A percentile compares a stretch with the other conserved stretches of the same genome.
Conservation (phyloP, 2,329 filamentous ascomycete genomes). For the Penicillium griseofulvum region DNA sequence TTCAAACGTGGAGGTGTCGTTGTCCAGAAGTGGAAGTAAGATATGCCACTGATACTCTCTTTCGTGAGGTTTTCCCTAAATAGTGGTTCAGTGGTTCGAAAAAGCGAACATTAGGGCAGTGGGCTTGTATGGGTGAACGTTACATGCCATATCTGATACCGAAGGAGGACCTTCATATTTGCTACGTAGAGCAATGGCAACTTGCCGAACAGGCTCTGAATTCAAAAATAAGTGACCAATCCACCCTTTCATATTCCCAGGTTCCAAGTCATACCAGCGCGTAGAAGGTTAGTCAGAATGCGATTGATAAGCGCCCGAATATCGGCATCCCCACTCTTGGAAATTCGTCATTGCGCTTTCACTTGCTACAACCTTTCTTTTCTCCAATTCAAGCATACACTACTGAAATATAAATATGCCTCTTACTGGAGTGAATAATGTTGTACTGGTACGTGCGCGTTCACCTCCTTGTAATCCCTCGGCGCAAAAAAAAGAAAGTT, state of each 20-base stretch:
- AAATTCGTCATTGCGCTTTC: slow-evolving; percentile 4
- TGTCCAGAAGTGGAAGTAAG: slow-evolving; percentile 49
- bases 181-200: slow-evolving; percentile 3
- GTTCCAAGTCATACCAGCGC: not conserved
- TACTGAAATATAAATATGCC: slow-evolving; percentile 32
- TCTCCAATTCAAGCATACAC: not conserved
- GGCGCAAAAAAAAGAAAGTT: slow-evolving; percentile 10
- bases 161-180: not conserved
- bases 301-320: slow-evolving; percentile 29
- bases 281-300: slow-evolving; percentile 16
- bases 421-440: slow-evolving; percentile 44
- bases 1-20: slow-evolving; percentile 53
- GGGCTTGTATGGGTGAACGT: not conserved
- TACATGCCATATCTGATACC: slow-evolving; percentile 7
- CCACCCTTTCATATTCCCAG: not conserved
- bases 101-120: slow-evolving; percentile 2
- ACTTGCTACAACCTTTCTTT: not conserved
- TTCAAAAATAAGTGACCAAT: not conserved
- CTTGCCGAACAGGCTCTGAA: not conserved
- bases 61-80: not conserved
- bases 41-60: not conserved
- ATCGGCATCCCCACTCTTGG: slow-evolving; percentile 21
- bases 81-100: slow-evolving; percentile 3
- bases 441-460: slow-evolving; percentile 38
- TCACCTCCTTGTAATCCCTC: not conserved